Conservation (phyloP, 139 green algal species). For the Auxenochlorella pyrenoidosa region DNA sequence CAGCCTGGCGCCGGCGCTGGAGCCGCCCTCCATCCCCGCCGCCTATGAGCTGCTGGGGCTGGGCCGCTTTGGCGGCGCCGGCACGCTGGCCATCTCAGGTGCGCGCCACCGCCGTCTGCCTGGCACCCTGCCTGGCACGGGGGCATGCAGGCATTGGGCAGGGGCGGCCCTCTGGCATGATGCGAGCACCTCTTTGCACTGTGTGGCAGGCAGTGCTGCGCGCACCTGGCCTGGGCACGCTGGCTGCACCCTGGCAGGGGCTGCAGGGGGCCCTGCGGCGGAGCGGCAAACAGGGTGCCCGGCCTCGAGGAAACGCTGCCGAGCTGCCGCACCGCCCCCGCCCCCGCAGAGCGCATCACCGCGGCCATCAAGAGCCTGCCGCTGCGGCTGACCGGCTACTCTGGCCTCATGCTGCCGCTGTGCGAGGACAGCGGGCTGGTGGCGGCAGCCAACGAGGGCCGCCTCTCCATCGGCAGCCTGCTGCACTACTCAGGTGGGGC, state of each 20-base stretch:
- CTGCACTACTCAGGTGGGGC: constrained; percentile 45
- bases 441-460: constrained; percentile 22
- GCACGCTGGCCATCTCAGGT: constrained; percentile 53
- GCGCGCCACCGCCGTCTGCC: background rate
- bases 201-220: too few species aligned
- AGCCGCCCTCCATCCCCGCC: constrained; percentile 25
- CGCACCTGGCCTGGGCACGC: too few species aligned
- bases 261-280: too few species aligned
- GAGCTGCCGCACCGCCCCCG: background rate
- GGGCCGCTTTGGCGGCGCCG: constrained; percentile 46
- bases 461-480: constrained; percentile 45
- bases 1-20: constrained; percentile 55
- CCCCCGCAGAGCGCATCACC: constrained; percentile 45
- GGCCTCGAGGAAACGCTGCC: background rate
- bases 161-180: too few species aligned
- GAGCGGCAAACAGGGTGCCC: too few species aligned
- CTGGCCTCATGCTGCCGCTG: constrained; percentile 69
- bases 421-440: constrained; percentile 58
- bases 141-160: background rate
- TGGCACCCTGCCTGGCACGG: background rate
- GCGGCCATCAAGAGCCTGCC: constrained; percentile 52
- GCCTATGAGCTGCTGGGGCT: constrained; percentile 35
- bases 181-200: too few species aligned
- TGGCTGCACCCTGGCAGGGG: too few species aligned
- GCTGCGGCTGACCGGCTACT: constrained; percentile 47